Conservation (phyloP, 331 rosid species). For the Dryas integrifolia region DNA sequence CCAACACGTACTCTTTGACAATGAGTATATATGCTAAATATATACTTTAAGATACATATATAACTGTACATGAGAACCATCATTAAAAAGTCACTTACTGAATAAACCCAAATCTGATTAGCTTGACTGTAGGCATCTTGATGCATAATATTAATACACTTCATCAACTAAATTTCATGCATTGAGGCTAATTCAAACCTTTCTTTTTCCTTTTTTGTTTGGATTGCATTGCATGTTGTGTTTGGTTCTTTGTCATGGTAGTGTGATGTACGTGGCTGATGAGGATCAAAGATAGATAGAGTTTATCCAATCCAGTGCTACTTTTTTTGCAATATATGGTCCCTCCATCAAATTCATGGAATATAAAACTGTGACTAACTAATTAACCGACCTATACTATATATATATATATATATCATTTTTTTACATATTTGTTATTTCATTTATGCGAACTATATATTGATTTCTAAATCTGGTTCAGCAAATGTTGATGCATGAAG, state of each 20-base stretch:
- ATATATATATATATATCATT: no score
- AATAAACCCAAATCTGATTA: no score
- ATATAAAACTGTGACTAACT: background rate
- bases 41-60: background rate
- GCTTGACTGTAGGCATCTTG: no score
- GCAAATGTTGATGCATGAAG: no score
- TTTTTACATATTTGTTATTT: no score
- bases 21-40: background rate
- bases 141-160: no score
- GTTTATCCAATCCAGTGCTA: conserved; percentile 48
- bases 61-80: no score
- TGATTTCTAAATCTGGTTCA: no score
- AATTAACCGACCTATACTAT: background rate
- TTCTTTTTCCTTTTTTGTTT: background rate
- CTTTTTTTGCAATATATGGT: conserved; percentile 37
- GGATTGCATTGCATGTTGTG: conserved; percentile 12
- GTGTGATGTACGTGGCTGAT: conserved; percentile 39
- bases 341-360: conserved; percentile 46
- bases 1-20: background rate
- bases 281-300: conserved; percentile 47
- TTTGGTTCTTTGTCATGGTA: conserved; percentile 8
- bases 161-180: no score
- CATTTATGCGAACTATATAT: no score
- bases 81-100: no score
- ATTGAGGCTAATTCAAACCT: background rate